Conservation (phyloP, 371 early-diverging fungal genomes). For the Haplosporangium sp. region DNA sequence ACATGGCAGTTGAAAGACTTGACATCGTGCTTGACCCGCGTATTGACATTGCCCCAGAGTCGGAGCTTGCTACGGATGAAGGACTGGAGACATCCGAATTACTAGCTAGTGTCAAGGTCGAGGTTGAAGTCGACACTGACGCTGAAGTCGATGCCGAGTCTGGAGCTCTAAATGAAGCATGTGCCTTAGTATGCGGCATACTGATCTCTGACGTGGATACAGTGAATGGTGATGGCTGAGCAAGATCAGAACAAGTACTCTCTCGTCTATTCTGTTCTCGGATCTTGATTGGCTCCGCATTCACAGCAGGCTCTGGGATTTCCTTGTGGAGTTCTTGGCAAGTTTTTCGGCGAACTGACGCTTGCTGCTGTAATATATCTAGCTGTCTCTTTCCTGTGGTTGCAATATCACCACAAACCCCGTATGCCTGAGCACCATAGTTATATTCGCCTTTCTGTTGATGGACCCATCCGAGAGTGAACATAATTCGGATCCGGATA, state of each 20-base stretch:
- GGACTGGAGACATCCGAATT: constrained; percentile 35
- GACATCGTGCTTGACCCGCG: constrained; percentile 14
- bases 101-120: constrained; percentile 1
- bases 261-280: background rate
- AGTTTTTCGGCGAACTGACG: constrained; percentile 18
- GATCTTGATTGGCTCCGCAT: background rate
- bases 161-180: background rate
- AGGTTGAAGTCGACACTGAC: background rate
- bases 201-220: background rate
- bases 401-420: constrained; percentile 46
- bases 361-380: constrained; percentile 34
- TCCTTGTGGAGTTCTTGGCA: constrained; percentile 22
- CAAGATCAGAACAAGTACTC: background rate
- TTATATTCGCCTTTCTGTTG: constrained; percentile 45
- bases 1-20: constrained; percentile 32
- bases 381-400: constrained; percentile 27
- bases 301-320: constrained; percentile 14
- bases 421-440: constrained; percentile 45
- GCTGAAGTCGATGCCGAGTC: background rate
- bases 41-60: constrained; percentile 11
- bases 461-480: constrained; percentile 52
- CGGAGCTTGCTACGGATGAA: constrained; percentile 29
- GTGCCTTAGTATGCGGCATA: background rate
- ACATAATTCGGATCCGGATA: constrained; percentile 48
- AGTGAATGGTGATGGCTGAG: background rate